phyloP scores from a whole-genome alignment of 768 basidiomycete species.

The Boletus sp. region DNA sequence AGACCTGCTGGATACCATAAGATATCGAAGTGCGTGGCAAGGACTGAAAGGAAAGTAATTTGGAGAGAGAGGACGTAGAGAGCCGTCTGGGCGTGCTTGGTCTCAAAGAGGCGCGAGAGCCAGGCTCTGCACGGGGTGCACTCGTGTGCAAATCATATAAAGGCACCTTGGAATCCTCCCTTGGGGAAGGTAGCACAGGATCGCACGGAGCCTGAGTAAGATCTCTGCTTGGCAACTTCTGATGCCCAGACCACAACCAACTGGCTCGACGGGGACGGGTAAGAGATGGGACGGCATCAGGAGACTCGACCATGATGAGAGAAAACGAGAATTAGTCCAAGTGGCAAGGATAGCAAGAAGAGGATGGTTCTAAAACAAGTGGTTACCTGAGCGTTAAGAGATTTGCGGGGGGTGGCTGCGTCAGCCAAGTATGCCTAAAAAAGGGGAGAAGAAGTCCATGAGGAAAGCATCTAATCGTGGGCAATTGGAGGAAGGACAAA shows the following conservation, averaged over 20 bases:
- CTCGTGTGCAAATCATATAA: background rate
- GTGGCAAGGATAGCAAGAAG: conserved; percentile 8
- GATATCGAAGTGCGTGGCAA: conserved; percentile 14
- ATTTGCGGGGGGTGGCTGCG: conserved; percentile 28
- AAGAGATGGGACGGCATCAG: background rate
- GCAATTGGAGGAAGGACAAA: background rate
- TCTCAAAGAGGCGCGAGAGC: conserved; percentile 10
- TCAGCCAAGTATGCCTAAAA: conserved; percentile 29
- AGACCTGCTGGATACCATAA: conserved; percentile 19
- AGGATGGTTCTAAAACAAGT: conserved; percentile 10
- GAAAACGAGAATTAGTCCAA: background rate
- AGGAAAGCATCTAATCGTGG: conserved; percentile 10
- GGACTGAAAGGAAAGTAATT: conserved; percentile 24
- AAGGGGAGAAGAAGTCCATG: conserved; percentile 16
- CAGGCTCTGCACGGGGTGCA: conserved; percentile 1
- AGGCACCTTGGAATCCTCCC: conserved; percentile 11
- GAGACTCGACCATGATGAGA: conserved; percentile 24
- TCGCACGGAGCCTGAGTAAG: conserved; percentile 10
- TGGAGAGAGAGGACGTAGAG: conserved; percentile 26
- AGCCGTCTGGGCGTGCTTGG: conserved; percentile 20
- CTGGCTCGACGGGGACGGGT: conserved; percentile 22
- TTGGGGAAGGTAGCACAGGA: conserved; percentile 15
- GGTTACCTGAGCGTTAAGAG: conserved; percentile 32
- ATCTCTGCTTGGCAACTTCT: conserved; percentile 21
- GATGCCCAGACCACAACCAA: conserved; percentile 30